A percentile compares a stretch with the other conserved stretches of the same genome.
Conservation (phyloP, 129 eudicot genomes). For the Dittrichia graveolens region DNA sequence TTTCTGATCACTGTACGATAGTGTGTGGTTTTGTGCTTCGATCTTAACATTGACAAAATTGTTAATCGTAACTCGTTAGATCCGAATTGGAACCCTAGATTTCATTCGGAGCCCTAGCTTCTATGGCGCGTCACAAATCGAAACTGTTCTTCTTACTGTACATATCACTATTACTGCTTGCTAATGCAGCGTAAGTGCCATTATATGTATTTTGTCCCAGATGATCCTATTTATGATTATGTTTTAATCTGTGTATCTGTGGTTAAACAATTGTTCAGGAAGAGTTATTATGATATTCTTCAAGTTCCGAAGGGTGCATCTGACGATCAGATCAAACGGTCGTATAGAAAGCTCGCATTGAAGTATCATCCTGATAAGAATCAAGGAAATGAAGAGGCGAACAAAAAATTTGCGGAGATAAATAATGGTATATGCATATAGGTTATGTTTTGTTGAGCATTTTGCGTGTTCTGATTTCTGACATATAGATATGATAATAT, state of each 20-base stretch:
- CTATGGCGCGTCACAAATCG: conserved; percentile 61
- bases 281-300: conserved; percentile 79
- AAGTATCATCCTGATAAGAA: conserved; percentile 95
- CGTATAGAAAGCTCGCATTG: conserved; percentile 83
- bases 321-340: conserved; percentile 87
- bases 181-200: conserved; percentile 69
- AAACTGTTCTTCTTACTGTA: conserved; percentile 49
- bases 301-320: conserved; percentile 85
- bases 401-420: conserved; percentile 82
- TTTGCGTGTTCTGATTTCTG: conserved; percentile 1
- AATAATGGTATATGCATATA: conserved; percentile 52
- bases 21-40: not conserved
- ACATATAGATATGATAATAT: not conserved
- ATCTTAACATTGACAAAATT: not conserved
- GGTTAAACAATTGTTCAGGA: conserved; percentile 41
- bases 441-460: not conserved
- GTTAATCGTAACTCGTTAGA: not conserved
- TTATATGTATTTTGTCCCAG: not conserved
- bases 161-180: conserved; percentile 39
- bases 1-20: not conserved
- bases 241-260: not conserved
- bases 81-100: conserved; percentile 21
- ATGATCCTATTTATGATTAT: not conserved
- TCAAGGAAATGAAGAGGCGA: conserved; percentile 94
- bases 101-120: not conserved